phyloP scores from a whole-genome alignment of 495 filamentous ascomycete genomes.

The Clavariopsis aquatica region DNA sequence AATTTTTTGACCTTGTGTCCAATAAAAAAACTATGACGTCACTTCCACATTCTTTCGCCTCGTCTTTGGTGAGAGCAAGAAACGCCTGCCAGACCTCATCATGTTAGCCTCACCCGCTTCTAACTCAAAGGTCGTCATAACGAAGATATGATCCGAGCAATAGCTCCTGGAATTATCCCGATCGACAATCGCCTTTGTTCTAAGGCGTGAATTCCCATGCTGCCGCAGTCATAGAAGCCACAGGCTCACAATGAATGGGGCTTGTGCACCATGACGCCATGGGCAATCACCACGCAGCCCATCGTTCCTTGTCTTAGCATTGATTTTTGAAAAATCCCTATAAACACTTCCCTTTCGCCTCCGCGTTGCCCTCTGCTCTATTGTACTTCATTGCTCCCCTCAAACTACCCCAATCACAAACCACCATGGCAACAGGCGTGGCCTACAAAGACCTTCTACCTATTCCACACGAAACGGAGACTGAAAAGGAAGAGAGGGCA shows the following conservation, averaged over 20 bases:
- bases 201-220: neutral
- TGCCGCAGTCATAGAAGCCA: neutral
- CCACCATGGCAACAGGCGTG: constrained; percentile 35
- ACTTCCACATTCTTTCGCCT: neutral
- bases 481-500: constrained; percentile 33
- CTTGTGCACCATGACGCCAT: constrained; percentile 21
- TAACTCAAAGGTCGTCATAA: neutral
- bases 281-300: neutral
- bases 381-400: neutral
- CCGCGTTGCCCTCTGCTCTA: neutral
- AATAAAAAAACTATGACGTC: neutral
- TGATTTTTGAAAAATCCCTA: no score
- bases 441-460: constrained; percentile 44
- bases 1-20: neutral
- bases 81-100: neutral
- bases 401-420: neutral
- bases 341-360: neutral
- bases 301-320: constrained; percentile 6
- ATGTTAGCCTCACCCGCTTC: neutral
- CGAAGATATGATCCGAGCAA: neutral
- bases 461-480: constrained; percentile 38
- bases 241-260: constrained; percentile 22
- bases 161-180: neutral
- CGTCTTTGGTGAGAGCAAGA: neutral
- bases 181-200: neutral